Percentiles rank a stretch among this genome's conserved stretches.
These are phyloP conservation scores for Talaromyces marneffei DNA, from an alignment of 2,329 filamentous ascomycete genomes.

Conservation along the genomic window DNA sequence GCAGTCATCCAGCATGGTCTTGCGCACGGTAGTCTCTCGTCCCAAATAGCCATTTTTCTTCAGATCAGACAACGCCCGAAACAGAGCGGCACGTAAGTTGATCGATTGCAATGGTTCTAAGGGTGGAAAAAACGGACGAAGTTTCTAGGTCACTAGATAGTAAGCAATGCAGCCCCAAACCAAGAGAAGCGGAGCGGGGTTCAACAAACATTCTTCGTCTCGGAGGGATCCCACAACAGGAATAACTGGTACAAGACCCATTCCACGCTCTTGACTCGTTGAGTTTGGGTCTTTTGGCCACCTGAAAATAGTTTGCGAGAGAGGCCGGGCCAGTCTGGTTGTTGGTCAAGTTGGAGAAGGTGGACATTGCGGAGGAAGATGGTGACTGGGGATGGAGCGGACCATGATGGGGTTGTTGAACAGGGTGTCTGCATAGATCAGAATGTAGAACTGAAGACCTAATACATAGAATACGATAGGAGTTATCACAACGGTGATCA, in stretches of 20 bases:
- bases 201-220: constrained; percentile 60
- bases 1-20: constrained; percentile 96
- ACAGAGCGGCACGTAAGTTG: constrained; percentile 78
- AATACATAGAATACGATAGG: too few species aligned
- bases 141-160: constrained; percentile 53
- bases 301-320: constrained; percentile 65
- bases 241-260: constrained; percentile 91
- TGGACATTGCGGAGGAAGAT: constrained; percentile 79
- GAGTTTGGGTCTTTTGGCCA: constrained; percentile 68
- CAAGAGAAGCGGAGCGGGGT: not conserved
- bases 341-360: constrained; percentile 71
- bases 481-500: not conserved
- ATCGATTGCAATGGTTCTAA: constrained; percentile 84
- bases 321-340: constrained; percentile 74
- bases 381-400: constrained; percentile 49
- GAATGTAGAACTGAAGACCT: not conserved
- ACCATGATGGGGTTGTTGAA: constrained; percentile 27
- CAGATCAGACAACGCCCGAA: constrained; percentile 71
- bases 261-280: constrained; percentile 74
- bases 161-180: not conserved
- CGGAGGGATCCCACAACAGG: constrained; percentile 70
- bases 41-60: constrained; percentile 84
- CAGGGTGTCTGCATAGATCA: constrained; percentile 29
- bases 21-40: constrained; percentile 72
- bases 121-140: constrained; percentile 85